These are phyloP conservation scores for Corylus avellana DNA, from an alignment of 306 rosid species.

Conservation along the genomic window DNA sequence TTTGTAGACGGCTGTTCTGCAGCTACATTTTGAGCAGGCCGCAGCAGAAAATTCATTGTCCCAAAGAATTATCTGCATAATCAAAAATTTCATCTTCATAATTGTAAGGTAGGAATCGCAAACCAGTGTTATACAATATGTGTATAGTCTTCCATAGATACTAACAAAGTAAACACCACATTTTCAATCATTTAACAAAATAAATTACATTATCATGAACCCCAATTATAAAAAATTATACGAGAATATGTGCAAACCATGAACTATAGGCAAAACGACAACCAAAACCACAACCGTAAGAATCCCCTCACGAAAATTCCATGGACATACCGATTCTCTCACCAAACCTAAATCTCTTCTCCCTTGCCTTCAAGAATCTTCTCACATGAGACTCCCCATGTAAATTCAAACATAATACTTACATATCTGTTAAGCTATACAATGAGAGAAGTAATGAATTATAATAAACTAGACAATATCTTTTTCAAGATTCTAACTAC, in stretches of 20 bases:
- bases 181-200: background rate
- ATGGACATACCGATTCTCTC: background rate
- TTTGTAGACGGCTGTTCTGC: constrained; percentile 46
- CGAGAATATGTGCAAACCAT: background rate
- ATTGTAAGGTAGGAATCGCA: background rate
- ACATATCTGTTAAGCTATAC: too few relatives aligned
- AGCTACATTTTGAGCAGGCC: constrained; percentile 49
- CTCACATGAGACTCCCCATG: background rate
- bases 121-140: background rate
- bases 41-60: constrained; percentile 75
- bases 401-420: too few relatives aligned
- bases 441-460: too few relatives aligned
- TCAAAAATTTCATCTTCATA: background rate
- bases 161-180: background rate
- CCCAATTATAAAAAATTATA: background rate
- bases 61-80: constrained; percentile 34
- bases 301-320: too few relatives aligned
- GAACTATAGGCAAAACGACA: background rate
- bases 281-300: background rate
- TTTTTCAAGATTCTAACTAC: too few relatives aligned
- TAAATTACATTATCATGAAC: background rate
- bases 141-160: too few relatives aligned
- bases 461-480: too few relatives aligned
- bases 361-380: too few relatives aligned
- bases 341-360: background rate